These are phyloP conservation scores for Phalaenopsis equestris DNA, from an alignment of 106 monocot genomes.

Conservation along the genomic window DNA sequence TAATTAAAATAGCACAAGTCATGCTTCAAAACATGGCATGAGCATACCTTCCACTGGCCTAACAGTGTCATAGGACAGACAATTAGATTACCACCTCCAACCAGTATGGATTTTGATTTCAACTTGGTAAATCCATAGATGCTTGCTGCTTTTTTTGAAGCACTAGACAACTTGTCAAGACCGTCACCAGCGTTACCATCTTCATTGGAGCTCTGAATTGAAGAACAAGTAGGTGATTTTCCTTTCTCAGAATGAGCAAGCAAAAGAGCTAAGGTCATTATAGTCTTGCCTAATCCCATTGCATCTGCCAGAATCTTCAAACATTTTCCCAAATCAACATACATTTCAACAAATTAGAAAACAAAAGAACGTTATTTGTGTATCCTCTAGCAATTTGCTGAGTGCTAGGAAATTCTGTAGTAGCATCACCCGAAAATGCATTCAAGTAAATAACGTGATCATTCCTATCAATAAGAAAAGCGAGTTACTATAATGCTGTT, in stretches of 20 bases:
- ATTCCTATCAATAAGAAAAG: constrained; percentile 39
- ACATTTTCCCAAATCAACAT: constrained; percentile 11
- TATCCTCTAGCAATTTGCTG: constrained; percentile 75
- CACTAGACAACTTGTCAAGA: constrained; percentile 18
- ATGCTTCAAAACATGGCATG: background rate
- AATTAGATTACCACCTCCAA: constrained; percentile 76
- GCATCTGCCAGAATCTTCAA: constrained; percentile 94
- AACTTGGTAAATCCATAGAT: constrained; percentile 40
- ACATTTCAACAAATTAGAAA: constrained; percentile 8
- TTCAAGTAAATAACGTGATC: constrained; percentile 69
- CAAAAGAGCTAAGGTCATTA: constrained; percentile 92
- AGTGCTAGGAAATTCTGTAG: constrained; percentile 75
- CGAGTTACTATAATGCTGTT: background rate
- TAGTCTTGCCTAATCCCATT: constrained; percentile 96
- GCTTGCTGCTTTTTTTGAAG: constrained; percentile 24
- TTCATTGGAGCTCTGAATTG: constrained; percentile 22
- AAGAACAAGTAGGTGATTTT: constrained; percentile 17
- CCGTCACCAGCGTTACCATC: constrained; percentile 9
- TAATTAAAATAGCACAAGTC: background rate
- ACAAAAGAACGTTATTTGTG: background rate
- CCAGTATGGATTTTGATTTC: constrained; percentile 34
- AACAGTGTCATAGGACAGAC: constrained; percentile 94
- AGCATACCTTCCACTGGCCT: constrained; percentile 90
- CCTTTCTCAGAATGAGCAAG: constrained; percentile 54
- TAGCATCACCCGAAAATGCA: constrained; percentile 85